Conservation (phyloP, 2,329 filamentous ascomycete genomes). For the Passalora sequoiae region DNA sequence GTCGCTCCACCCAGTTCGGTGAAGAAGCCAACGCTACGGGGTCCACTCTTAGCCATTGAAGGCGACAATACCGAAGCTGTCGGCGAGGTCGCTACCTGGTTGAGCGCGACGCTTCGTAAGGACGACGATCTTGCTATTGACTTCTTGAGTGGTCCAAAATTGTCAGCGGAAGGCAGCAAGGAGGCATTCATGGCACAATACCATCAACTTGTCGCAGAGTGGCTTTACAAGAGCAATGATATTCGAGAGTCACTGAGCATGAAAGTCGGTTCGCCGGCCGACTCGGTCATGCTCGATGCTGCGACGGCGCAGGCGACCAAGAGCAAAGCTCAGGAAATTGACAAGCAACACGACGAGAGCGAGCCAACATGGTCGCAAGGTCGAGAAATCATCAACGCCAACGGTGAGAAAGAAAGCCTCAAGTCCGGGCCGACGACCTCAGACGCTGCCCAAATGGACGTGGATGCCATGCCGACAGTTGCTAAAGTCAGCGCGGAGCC, state of each 20-base stretch:
- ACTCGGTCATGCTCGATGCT: slow-evolving; percentile 23
- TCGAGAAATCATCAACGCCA: background rate
- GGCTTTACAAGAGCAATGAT: slow-evolving; percentile 70
- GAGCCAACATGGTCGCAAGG: slow-evolving; percentile 10
- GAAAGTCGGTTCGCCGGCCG: slow-evolving; percentile 14
- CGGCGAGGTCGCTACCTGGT: slow-evolving; percentile 58
- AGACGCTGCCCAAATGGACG: slow-evolving; percentile 21
- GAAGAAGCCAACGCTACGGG: slow-evolving; percentile 47
- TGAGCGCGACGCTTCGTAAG: slow-evolving; percentile 52
- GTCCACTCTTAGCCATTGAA: slow-evolving; percentile 77
- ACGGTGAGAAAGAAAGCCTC: slow-evolving; percentile 8
- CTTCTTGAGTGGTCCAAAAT: slow-evolving; percentile 47
- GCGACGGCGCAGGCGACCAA: slow-evolving; percentile 5
- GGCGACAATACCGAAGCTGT: slow-evolving; percentile 63
- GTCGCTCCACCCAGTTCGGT: slow-evolving; percentile 64
- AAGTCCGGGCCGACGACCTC: slow-evolving; percentile 5
- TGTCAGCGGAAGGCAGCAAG: slow-evolving; percentile 33
- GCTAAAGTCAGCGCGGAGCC: slow-evolving; percentile 7
- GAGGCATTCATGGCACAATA: slow-evolving; percentile 39
- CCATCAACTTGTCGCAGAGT: slow-evolving; percentile 60
- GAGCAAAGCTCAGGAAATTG: slow-evolving; percentile 16
- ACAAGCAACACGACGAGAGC: slow-evolving; percentile 27
- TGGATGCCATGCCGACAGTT: slow-evolving; percentile 19
- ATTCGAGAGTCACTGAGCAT: slow-evolving; percentile 48
- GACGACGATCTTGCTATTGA: slow-evolving; percentile 49